A percentile compares a stretch with the other conserved stretches of the same genome.
Conservation (phyloP, 2,329 filamentous ascomycete species). For the Helotiales sp. region DNA sequence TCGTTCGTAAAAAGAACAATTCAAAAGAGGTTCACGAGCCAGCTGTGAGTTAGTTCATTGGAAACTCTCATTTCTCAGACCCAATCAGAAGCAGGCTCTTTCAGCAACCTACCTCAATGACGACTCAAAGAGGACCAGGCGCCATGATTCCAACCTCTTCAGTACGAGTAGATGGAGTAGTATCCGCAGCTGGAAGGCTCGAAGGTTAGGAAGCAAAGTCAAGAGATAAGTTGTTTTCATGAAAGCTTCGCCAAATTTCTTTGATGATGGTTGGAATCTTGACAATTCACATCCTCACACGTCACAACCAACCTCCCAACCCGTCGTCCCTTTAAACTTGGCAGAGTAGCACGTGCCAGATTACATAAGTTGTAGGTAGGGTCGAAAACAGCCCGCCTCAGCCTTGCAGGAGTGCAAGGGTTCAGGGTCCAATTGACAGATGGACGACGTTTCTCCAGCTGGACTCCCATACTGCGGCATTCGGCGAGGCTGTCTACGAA, state of each 20-base stretch:
- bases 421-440: conserved; percentile 17
- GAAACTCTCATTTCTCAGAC: too few species aligned
- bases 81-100: not conserved
- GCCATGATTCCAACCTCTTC: not conserved
- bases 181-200: not conserved
- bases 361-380: not conserved
- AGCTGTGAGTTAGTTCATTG: too few species aligned
- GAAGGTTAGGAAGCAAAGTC: conserved; percentile 16
- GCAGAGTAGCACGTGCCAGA: conserved; percentile 2
- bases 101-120: not conserved
- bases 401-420: conserved; percentile 16
- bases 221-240: conserved; percentile 22
- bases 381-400: conserved; percentile 5
- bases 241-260: not conserved
- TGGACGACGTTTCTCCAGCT: not conserved
- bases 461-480: not conserved
- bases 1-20: not conserved
- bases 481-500: conserved; percentile 20
- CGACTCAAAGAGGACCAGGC: conserved; percentile 8
- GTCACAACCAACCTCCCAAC: not conserved
- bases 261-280: not conserved
- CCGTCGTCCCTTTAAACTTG: conserved; percentile 5
- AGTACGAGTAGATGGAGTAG: not conserved
- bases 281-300: not conserved
- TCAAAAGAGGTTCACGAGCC: not conserved